phyloP scores from a whole-genome alignment of 164 flowering plant genomes.

The Platanus orientalis region DNA sequence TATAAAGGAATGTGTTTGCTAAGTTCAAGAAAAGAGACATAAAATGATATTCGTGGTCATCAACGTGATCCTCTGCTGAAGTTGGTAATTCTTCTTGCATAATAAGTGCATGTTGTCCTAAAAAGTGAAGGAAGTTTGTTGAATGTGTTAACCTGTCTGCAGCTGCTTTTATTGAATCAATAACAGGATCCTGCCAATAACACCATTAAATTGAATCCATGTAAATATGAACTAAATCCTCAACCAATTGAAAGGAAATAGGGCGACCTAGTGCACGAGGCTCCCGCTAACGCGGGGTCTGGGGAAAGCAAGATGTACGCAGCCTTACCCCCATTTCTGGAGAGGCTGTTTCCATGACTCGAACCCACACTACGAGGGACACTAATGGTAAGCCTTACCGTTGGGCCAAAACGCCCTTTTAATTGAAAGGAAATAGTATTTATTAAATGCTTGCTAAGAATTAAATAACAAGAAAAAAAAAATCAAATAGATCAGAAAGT shows the following conservation, averaged over 20 bases:
- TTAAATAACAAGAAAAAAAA: neutral
- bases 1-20: conserved; percentile 49
- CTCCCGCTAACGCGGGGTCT: too few species aligned
- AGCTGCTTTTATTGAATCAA: conserved; percentile 45
- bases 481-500: neutral
- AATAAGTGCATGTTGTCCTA: conserved; percentile 57
- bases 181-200: conserved; percentile 43
- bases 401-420: too few species aligned
- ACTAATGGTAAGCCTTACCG: too few species aligned
- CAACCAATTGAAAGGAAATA: neutral
- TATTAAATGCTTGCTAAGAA: neutral
- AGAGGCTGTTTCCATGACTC: too few species aligned
- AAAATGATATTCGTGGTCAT: too few species aligned
- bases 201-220: neutral
- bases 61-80: too few species aligned
- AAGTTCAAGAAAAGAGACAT: conserved; percentile 53
- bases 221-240: neutral
- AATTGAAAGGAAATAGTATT: neutral
- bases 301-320: too few species aligned
- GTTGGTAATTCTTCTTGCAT: conserved; percentile 47
- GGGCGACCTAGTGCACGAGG: too few species aligned
- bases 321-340: too few species aligned
- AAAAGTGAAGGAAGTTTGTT: too few species aligned
- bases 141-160: conserved; percentile 43
- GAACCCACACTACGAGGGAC: too few species aligned